phyloP scores from a whole-genome alignment of 441 rosid species.

The Euphorbia corollata region DNA sequence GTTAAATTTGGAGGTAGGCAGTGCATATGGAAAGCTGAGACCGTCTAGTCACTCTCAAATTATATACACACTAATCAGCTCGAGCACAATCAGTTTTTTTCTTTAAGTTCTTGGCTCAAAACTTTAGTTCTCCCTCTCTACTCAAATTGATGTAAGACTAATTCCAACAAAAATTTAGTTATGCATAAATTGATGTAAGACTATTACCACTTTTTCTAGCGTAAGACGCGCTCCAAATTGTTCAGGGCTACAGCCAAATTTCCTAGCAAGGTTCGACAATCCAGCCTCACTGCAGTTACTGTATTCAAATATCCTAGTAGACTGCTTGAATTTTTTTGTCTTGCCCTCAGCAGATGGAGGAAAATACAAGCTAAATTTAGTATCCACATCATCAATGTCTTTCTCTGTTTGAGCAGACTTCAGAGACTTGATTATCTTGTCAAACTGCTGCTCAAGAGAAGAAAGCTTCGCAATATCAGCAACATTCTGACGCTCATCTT shows the following conservation, averaged over 20 bases:
- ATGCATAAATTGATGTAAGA: conserved; percentile 12
- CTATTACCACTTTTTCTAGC: conserved; percentile 46
- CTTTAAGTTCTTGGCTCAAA: no score
- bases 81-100: background rate
- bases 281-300: conserved; percentile 66
- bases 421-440: conserved; percentile 52
- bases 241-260: conserved; percentile 78
- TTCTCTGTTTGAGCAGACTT: conserved; percentile 64
- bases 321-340: conserved; percentile 65
- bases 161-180: background rate
- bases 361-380: conserved; percentile 70
- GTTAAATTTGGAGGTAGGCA: background rate
- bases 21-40: background rate
- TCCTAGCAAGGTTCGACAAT: conserved; percentile 66
- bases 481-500: conserved; percentile 60
- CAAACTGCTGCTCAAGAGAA: conserved; percentile 53
- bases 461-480: conserved; percentile 58
- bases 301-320: conserved; percentile 61
- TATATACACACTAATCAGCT: background rate
- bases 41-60: background rate
- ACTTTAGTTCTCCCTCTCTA: background rate
- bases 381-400: conserved; percentile 80
- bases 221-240: conserved; percentile 58
- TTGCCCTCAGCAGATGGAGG: conserved; percentile 59
- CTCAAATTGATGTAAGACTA: background rate